These are phyloP conservation scores for Aegilops umbellulata DNA, from an alignment of 176 grass and related monocot species.

Conservation along the genomic window DNA sequence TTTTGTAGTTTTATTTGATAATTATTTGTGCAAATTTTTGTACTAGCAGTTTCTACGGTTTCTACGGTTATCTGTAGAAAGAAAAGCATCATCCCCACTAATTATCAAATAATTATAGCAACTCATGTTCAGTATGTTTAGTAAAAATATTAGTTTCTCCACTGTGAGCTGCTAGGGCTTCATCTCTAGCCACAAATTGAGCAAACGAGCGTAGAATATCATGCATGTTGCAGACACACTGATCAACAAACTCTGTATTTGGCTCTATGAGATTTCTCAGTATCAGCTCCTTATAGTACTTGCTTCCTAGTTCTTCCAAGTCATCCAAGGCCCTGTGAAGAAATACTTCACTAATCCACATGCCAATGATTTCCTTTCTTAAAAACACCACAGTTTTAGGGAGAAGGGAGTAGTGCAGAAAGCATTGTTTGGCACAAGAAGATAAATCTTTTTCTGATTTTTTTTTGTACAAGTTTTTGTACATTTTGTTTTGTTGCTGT, in stretches of 20 bases:
- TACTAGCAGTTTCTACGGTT: too few relatives aligned
- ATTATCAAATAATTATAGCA: too few relatives aligned
- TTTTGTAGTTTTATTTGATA: too few relatives aligned
- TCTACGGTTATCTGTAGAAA: too few relatives aligned
- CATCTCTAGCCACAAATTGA: conserved; percentile 13
- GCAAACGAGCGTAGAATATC: conserved; percentile 38
- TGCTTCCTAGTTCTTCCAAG: neutral
- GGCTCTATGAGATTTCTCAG: conserved; percentile 36
- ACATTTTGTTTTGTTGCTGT: too few relatives aligned
- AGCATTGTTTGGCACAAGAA: conserved; percentile 38
- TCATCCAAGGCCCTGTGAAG: neutral
- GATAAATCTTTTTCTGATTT: neutral
- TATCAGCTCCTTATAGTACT: conserved; percentile 31
- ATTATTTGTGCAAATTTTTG: too few relatives aligned
- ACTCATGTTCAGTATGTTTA: neutral
- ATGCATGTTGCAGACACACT: conserved; percentile 12
- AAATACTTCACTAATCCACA: conserved; percentile 37
- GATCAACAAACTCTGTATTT: fast-evolving
- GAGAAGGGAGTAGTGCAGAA: conserved; percentile 35
- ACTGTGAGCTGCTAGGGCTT: neutral
- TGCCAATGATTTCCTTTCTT: neutral
- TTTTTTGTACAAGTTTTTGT: too few relatives aligned
- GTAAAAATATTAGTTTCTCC: neutral
- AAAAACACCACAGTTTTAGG: neutral
- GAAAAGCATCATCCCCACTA: too few relatives aligned